A percentile compares a stretch with the other conserved stretches of the same genome.
Conservation (phyloP, 805 yeast genomes). For the Wickerhamiella siamensis region DNA sequence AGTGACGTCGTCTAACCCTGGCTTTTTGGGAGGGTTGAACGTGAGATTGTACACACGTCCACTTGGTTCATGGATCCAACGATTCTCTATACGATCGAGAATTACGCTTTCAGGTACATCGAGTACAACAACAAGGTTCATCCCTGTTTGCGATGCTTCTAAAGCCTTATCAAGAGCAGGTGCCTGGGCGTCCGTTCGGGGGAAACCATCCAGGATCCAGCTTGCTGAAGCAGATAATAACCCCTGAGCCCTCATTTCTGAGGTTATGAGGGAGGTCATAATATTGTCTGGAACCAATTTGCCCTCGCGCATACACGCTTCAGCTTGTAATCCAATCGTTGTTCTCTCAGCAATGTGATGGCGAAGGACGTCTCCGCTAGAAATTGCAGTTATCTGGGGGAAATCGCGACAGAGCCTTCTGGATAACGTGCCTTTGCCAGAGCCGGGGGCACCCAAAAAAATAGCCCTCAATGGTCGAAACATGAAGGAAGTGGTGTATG, state of each 20-base stretch:
- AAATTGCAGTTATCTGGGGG: slow-evolving; percentile 42
- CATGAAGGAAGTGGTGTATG: slow-evolving; percentile 10
- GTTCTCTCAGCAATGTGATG: slow-evolving; percentile 44
- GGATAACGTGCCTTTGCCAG: slow-evolving; percentile 90
- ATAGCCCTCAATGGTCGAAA: slow-evolving; percentile 33
- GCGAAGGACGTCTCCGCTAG: slow-evolving; percentile 78
- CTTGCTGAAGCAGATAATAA: slow-evolving; percentile 35
- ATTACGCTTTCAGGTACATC: slow-evolving; percentile 80
- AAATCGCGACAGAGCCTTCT: slow-evolving; percentile 42
- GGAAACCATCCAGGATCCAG: slow-evolving; percentile 88
- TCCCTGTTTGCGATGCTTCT: slow-evolving; percentile 25
- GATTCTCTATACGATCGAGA: slow-evolving; percentile 61
- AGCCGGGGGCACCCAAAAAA: slow-evolving; percentile 85
- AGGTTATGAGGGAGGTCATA: slow-evolving; percentile 48
- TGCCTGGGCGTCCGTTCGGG: slow-evolving; percentile 70
- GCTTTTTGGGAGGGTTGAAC: slow-evolving; percentile 76
- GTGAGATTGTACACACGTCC: slow-evolving; percentile 78
- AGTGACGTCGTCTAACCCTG: slow-evolving; percentile 74
- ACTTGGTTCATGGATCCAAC: slow-evolving; percentile 74
- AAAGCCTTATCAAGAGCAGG: slow-evolving; percentile 35
- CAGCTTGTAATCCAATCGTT: slow-evolving; percentile 34
- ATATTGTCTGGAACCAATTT: slow-evolving; percentile 56
- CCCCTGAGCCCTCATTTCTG: slow-evolving; percentile 13
- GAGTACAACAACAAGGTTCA: slow-evolving; percentile 73
- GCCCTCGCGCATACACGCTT: slow-evolving; percentile 45